Evolutionary conservation across 116 monocot genomes (phyloP).

Genomic region (Papilionanthe hybrid): DNA sequence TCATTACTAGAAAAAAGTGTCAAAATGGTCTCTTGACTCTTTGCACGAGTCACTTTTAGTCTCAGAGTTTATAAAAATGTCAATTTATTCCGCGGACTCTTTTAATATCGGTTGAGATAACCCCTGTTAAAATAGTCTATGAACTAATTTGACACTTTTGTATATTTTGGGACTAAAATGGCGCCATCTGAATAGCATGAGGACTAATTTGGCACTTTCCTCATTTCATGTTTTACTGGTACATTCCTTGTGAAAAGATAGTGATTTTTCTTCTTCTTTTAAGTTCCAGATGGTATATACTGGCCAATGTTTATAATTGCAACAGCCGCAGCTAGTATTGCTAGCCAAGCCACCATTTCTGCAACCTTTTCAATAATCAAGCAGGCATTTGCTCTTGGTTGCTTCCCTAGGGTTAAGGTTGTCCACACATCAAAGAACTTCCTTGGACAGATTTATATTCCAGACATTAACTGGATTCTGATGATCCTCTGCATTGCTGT

Average conservation of each 20-base stretch:
- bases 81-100: too few species aligned
- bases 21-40: too few species aligned
- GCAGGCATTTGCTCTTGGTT: constrained; percentile 9
- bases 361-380: constrained; percentile 15
- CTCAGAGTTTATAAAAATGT: too few species aligned
- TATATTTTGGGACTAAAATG: too few species aligned
- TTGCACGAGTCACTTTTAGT: too few species aligned
- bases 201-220: too few species aligned
- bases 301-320: constrained; percentile 15
- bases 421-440: constrained; percentile 16
- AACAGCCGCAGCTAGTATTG: constrained; percentile 11
- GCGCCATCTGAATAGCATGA: too few species aligned
- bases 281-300: constrained; percentile 5
- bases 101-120: too few species aligned
- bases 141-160: too few species aligned
- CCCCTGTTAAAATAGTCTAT: too few species aligned
- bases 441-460: constrained; percentile 14
- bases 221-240: not conserved
- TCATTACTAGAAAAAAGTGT: not conserved
- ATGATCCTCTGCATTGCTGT: constrained; percentile 16
- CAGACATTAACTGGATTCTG: constrained; percentile 17
- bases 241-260: not conserved
- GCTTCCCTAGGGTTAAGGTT: constrained; percentile 15
- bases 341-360: constrained; percentile 15
- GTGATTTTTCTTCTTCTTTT: not conserved